Percentiles rank a stretch among this genome's conserved stretches.
Evolutionary conservation across 257 asterid genomes (phyloP).

Genomic region (Craterostigma plantagineum): DNA sequence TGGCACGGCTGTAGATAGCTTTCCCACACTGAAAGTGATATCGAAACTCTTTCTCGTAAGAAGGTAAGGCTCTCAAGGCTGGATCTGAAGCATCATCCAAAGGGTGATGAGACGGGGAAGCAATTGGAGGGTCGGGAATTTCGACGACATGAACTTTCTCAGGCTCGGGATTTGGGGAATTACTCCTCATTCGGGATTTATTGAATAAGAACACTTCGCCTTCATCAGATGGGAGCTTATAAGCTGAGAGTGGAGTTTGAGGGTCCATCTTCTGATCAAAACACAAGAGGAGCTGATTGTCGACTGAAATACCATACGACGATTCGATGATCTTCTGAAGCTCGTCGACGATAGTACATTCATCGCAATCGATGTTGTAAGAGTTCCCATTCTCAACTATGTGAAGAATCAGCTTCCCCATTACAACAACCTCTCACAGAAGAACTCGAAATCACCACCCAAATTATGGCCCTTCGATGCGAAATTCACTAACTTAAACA

Average conservation of each 20-base stretch:
- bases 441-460: no score
- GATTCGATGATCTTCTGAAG: constrained; percentile 55
- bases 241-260: constrained; percentile 40
- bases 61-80: constrained; percentile 63
- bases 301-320: constrained; percentile 24
- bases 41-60: constrained; percentile 70
- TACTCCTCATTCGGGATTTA: constrained; percentile 59
- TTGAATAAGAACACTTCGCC: constrained; percentile 64
- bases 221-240: constrained; percentile 60
- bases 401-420: constrained; percentile 57
- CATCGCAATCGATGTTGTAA: constrained; percentile 40
- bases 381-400: constrained; percentile 79
- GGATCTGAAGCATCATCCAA: constrained; percentile 77
- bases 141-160: constrained; percentile 33
- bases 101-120: no score
- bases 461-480: no score
- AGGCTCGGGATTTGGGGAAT: constrained; percentile 35
- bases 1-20: constrained; percentile 41
- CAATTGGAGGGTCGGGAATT: constrained; percentile 41
- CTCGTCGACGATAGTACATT: constrained; percentile 42
- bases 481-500: no score
- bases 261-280: constrained; percentile 57
- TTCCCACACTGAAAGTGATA: constrained; percentile 52
- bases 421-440: neutral
- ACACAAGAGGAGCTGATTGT: constrained; percentile 80